Base-by-base conservation (phyloP, 2,329 filamentous ascomycete genomes). In the Phialocephala subalpina region DNA sequence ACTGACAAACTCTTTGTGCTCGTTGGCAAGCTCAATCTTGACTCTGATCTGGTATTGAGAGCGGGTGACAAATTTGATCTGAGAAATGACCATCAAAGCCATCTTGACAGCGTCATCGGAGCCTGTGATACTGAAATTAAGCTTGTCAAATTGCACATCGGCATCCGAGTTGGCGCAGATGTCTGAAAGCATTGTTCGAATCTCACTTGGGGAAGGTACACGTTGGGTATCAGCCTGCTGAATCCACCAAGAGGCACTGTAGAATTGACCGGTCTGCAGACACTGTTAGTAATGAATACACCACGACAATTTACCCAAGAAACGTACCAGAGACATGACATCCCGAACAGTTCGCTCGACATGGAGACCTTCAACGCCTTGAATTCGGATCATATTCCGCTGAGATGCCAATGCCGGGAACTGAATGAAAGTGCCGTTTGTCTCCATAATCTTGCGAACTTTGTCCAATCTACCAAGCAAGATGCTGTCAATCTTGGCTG, bases 1-100 rank as follows among this genome's bases (percentile, higher is more conserved):
- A 73, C 94, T 97, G 64, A 99, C 96, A 77, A 99, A 99, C 77
- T 99, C 96, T 80, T 99, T 99, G 83, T 99, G 96, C 82, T 99
- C 96, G 76, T 98, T 98, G 75, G 96, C 96, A 64, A 99, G 90
- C 82, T 99, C 96, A 69, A 99, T 97, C 84, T 98, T 98, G 77
- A 99, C 95, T 64, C 94, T 90, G 77, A 99, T 97, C 77, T 97
- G 94, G 75, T 97, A 97, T 72, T 93, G 92, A 49, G 92, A 89
- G 73, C 94, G 91, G 70, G 91, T 90, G 67, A 97, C 92, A 75
- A 97, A 97, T 49, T 92, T 91, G 70, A 97, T 92, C 71, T 97
- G 92, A 63, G 95, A 93, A 74, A 99, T 93, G 63, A 98, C 94
- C 78, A 90, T 92, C 82, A 99, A 87, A n/a, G 95, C 96, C 63